Conservation (phyloP, 805 yeast species). For the Saturnispora diversa region DNA sequence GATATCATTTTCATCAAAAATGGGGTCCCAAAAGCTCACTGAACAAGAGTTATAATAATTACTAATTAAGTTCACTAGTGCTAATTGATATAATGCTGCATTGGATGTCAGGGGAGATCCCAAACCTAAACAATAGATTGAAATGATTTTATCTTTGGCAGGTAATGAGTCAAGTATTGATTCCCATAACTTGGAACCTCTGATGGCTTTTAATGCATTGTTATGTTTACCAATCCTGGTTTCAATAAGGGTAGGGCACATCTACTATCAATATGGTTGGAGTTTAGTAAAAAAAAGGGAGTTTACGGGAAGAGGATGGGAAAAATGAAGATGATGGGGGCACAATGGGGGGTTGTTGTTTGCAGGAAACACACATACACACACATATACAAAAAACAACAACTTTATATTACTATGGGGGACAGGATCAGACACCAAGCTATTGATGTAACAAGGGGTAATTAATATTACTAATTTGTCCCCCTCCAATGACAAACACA, state of each 20-base stretch:
- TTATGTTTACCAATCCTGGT: background rate
- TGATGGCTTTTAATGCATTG: background rate
- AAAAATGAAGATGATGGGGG: too few relatives aligned
- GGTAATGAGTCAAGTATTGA: background rate
- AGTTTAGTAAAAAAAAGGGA: too few relatives aligned
- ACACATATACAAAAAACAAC: too few relatives aligned
- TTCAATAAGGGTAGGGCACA: too few relatives aligned
- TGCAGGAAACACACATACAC: too few relatives aligned
- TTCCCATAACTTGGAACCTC: background rate
- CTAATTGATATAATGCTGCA: conserved; percentile 26
- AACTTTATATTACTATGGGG: too few relatives aligned
- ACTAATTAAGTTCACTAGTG: conserved; percentile 18
- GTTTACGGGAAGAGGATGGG: too few relatives aligned
- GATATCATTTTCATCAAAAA: conserved; percentile 21
- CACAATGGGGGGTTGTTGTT: too few relatives aligned
- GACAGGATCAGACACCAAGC: too few relatives aligned
- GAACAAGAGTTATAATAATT: conserved; percentile 9
- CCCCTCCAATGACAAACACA: background rate
- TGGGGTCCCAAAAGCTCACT: conserved; percentile 27
- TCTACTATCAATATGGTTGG: too few relatives aligned
- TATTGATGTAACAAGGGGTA: too few relatives aligned
- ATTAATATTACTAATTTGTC: too few relatives aligned
- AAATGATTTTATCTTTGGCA: background rate
- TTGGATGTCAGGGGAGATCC: conserved; percentile 23
- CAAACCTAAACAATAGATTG: conserved; percentile 26